phyloP scores from a whole-genome alignment of 177 flowering plant species.

The Vitis hybrid region DNA sequence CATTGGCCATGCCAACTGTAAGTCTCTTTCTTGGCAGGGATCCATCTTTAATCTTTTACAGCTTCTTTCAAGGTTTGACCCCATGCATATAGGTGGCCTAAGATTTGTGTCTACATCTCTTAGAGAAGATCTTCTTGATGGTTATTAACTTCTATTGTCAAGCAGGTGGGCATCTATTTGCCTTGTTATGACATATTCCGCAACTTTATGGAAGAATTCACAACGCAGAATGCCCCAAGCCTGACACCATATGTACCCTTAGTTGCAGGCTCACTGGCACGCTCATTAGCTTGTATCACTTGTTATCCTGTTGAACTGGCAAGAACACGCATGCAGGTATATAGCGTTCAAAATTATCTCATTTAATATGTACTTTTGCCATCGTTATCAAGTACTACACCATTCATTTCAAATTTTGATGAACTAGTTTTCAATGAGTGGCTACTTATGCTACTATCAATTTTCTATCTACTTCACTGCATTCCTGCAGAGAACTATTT shows the following conservation, averaged over 20 bases:
- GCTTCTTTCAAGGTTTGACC: background rate
- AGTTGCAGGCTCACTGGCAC: conserved; percentile 86
- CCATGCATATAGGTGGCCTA: background rate
- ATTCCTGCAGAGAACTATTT: background rate
- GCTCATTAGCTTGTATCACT: conserved; percentile 79
- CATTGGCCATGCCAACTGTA: conserved; percentile 92
- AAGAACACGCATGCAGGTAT: conserved; percentile 97
- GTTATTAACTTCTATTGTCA: conserved; percentile 3
- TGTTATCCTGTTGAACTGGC: conserved; percentile 97
- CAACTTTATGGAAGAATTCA: conserved; percentile 63
- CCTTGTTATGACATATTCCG: conserved; percentile 93
- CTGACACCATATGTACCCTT: conserved; percentile 84
- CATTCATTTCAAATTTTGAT: too few relatives aligned
- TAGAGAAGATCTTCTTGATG: background rate
- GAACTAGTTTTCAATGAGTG: too few relatives aligned
- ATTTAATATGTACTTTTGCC: background rate
- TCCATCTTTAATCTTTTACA: background rate
- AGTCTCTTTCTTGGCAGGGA: conserved; percentile 21
- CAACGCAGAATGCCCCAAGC: conserved; percentile 54
- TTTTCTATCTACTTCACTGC: background rate
- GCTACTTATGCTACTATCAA: background rate
- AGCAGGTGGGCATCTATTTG: conserved; percentile 92
- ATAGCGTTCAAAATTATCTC: background rate
- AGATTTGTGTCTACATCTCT: background rate
- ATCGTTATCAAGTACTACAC: too few relatives aligned